Evolutionary conservation across 305 asterid genomes (phyloP).

Genomic region (Fraxinus nigra): DNA sequence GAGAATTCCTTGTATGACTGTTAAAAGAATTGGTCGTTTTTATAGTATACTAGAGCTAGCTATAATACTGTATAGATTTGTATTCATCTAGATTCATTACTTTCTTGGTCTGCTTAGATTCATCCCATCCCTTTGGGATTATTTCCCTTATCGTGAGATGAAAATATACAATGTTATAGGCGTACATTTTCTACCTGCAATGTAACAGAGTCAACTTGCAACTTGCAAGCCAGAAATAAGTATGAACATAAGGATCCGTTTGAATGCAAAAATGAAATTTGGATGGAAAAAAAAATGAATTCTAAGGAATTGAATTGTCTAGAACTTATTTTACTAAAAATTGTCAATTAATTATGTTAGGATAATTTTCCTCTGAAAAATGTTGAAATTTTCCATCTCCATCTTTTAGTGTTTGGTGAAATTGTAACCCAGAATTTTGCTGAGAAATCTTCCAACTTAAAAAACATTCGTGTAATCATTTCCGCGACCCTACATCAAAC

Average conservation of each 20-base stretch:
- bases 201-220: not conserved
- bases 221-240: not conserved
- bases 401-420: no score
- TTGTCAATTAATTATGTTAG: no score
- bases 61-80: slow-evolving; percentile 16
- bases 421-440: not conserved
- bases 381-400: no score
- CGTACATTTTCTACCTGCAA: not conserved
- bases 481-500: not conserved
- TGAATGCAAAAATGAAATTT: no score
- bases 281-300: no score
- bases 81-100: not conserved
- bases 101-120: slow-evolving; percentile 20
- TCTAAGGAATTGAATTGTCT: no score
- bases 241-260: not conserved
- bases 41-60: not conserved
- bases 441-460: not conserved
- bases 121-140: slow-evolving; percentile 54
- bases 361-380: no score
- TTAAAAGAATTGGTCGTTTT: slow-evolving; percentile 2
- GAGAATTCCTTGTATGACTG: slow-evolving; percentile 51
- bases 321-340: no score
- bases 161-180: slow-evolving; percentile 19
- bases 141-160: slow-evolving; percentile 53
- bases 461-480: not conserved